A percentile compares a stretch with the other conserved stretches of the same genome.
phyloP scores from a whole-genome alignment of 139 green algal genomes.

The Tetradesmus lagerheimii region DNA sequence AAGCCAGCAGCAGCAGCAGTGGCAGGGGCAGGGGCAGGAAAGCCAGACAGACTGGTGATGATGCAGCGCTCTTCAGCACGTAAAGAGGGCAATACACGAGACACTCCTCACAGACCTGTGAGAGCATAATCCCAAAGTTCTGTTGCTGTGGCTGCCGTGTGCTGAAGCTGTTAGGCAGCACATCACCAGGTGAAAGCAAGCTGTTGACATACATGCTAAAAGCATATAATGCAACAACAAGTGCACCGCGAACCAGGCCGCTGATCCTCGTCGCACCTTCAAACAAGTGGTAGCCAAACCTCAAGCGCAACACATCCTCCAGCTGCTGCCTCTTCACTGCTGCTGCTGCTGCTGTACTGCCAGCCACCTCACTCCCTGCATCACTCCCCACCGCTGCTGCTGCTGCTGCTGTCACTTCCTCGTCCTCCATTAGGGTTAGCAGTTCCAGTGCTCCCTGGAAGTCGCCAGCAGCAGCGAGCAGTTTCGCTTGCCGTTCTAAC shows the following conservation, averaged over 20 bases:
- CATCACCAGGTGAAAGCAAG: too few species aligned
- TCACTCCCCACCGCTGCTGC: neutral
- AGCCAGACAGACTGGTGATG: too few species aligned
- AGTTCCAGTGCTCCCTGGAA: conserved; percentile 80
- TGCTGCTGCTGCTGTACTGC: neutral
- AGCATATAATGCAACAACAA: too few species aligned
- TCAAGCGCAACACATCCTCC: conserved; percentile 70
- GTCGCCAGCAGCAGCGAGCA: conserved; percentile 69
- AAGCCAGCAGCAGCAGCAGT: conserved; percentile 33
- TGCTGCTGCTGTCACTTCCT: neutral
- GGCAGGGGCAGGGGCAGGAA: conserved; percentile 29
- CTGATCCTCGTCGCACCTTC: too few species aligned
- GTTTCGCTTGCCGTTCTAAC: conserved; percentile 66
- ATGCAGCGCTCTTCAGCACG: too few species aligned
- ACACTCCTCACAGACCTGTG: too few species aligned
- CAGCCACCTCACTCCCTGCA: neutral
- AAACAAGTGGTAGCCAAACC: conserved; percentile 83
- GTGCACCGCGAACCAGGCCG: too few species aligned
- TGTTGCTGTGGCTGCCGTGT: too few species aligned
- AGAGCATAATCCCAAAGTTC: too few species aligned
- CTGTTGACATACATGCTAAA: too few species aligned
- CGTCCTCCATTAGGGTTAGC: conserved; percentile 51
- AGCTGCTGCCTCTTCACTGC: conserved; percentile 49
- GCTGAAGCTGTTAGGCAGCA: too few species aligned
- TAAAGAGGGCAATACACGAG: too few species aligned